Evolutionary conservation across 257 asterid genomes (phyloP).

Genomic region (Solanum verrucosum): DNA sequence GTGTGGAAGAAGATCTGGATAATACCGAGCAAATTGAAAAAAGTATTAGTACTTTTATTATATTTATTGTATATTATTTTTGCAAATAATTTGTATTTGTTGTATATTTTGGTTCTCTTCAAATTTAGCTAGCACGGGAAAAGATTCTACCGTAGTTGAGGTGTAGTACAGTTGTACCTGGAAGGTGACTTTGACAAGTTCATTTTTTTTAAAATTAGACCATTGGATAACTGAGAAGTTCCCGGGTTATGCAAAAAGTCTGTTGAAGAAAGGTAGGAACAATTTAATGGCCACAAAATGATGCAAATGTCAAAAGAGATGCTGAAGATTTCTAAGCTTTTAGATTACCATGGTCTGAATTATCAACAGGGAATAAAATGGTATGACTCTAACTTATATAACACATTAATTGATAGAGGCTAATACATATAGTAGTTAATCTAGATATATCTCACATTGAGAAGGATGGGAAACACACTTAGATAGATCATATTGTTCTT

Average conservation of each 20-base stretch:
- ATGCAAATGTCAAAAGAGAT: not conserved
- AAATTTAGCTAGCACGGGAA: too few relatives aligned
- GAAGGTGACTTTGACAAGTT: too few relatives aligned
- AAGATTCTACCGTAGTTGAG: too few relatives aligned
- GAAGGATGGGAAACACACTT: not conserved
- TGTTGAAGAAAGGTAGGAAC: not conserved
- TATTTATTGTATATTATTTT: too few relatives aligned
- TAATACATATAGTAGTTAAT: too few relatives aligned
- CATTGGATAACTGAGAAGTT: too few relatives aligned
- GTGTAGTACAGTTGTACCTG: too few relatives aligned
- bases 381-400: too few relatives aligned
- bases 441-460: not conserved
- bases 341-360: not conserved
- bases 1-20: not conserved
- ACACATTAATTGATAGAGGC: not conserved
- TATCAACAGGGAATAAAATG: too few relatives aligned
- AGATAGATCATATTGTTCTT: not conserved
- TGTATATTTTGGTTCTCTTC: not conserved
- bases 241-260: not conserved
- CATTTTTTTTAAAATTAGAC: too few relatives aligned
- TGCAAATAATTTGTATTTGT: too few relatives aligned
- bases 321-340: not conserved
- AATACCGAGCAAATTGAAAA: fast-evolving
- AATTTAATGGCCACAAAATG: not conserved
- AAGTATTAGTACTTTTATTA: not conserved